Evolutionary conservation across 441 rosid genomes (phyloP).

Genomic region (Corymbia citriodora): DNA sequence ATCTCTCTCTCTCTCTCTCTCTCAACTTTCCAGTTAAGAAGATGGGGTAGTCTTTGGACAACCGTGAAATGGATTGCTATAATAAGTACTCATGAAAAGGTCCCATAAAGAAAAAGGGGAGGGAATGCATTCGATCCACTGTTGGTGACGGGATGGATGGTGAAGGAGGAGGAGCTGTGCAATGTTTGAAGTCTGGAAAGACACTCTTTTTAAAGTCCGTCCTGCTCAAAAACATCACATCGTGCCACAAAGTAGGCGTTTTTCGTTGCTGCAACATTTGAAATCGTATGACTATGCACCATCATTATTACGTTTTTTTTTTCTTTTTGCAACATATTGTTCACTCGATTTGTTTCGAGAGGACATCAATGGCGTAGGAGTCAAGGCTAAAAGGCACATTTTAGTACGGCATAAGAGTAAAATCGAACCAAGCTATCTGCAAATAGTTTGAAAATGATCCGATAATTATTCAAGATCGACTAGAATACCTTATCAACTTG

Average conservation of each 20-base stretch:
- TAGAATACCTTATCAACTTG: not conserved
- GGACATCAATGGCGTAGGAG: not conserved
- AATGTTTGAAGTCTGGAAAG: not conserved
- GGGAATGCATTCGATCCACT: not conserved
- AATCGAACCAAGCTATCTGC: not conserved
- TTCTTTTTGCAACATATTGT: not conserved
- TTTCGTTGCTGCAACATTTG: not conserved
- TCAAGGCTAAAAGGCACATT: not conserved
- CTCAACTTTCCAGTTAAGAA: not conserved
- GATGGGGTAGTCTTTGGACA: constrained; percentile 3
- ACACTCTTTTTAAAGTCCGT: not conserved
- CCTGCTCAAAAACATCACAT: not conserved
- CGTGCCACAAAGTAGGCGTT: not conserved
- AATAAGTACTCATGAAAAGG: constrained; percentile 19
- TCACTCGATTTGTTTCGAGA: not conserved
- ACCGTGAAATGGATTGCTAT: constrained; percentile 22
- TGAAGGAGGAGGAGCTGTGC: not conserved
- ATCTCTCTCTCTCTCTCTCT: constrained; percentile 1
- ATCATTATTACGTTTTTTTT: not conserved
- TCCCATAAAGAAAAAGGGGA: not conserved
- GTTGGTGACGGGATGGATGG: not conserved
- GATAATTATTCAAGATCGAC: not conserved
- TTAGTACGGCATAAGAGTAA: too few species aligned
- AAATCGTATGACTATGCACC: not conserved
- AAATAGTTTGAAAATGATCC: accelerated